Base-by-base conservation (phyloP, 306 rosid genomes). In the Vigna unguiculata region DNA sequence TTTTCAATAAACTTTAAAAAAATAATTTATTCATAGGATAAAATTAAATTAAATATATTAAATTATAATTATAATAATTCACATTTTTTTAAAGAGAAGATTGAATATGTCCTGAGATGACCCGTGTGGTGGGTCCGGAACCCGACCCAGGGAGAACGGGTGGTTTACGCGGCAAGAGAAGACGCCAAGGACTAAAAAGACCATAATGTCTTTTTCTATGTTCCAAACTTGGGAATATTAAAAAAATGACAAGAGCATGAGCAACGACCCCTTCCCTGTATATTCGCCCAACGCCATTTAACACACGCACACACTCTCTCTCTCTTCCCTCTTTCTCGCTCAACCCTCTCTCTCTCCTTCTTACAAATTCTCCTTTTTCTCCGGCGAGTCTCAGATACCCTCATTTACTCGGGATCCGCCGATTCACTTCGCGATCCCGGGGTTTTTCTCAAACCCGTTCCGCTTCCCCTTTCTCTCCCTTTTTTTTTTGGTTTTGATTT, bases 111-210 rank as follows among this genome's bases (percentile, higher is more conserved):
- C 40, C 25, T n/a, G 9, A 21, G 57, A 67, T 4, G 38, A 21
- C 51, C 19, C 2, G 40, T 22, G 13, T 13, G 17, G 12, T n/a
- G 20, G 80, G 68, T 9, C 75, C 79, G 51, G 4, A 66, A 54
- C 79, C 58, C 58, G 46, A 62, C 19, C 5, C 1, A 40, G 9
- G 0, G 1, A 14, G 81, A 84, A 80, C 75, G 76, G 81, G 88
- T 87, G 83, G 32, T 83, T 65, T 46, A 83, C 88, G 88, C 89
- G 89, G 84, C 89, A 83, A 54, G 43, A 9, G 32, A 58, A 71
- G 47, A 69, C 45, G 24, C 17, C 36, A 30, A 54, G 0, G 36
- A 36, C 22, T 11, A 2, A 73, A 80, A 64, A 52, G 34, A 38
- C 83, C 2, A 63, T 34, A 15, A 43, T 72, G 5, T 28, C 79